These are phyloP conservation scores for Oryza brachyantha DNA, from an alignment of 176 grass and related monocot species.

Conservation along the genomic window DNA sequence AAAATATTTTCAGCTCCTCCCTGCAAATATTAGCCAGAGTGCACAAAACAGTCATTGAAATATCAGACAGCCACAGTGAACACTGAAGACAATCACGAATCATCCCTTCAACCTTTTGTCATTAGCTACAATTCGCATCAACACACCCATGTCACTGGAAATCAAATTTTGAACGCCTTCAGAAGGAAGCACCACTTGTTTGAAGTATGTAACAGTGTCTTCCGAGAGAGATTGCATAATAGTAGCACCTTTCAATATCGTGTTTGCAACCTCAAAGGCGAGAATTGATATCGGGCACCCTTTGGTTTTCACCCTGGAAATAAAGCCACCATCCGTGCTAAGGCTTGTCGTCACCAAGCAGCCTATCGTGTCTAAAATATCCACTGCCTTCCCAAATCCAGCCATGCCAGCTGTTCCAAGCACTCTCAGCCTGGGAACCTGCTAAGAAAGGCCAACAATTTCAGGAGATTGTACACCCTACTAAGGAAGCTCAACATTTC, in stretches of 20 bases:
- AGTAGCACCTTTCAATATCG: conserved; percentile 74
- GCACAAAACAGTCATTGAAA: not conserved
- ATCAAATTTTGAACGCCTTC: conserved; percentile 73
- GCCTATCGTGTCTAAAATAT: conserved; percentile 78
- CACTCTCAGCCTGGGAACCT: conserved; percentile 39
- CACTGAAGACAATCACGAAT: not conserved
- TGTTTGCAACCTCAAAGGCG: conserved; percentile 96
- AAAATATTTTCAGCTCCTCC: conserved; percentile 72
- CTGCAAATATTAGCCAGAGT: conserved; percentile 54
- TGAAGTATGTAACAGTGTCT: conserved; percentile 74
- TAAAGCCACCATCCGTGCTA: conserved; percentile 57
- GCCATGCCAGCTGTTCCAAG: conserved; percentile 62
- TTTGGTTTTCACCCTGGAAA: conserved; percentile 52
- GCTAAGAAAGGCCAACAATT: conserved; percentile 9
- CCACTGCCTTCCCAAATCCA: conserved; percentile 83
- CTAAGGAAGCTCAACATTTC: conserved; percentile 18
- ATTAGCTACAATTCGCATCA: conserved; percentile 58
- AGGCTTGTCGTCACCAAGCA: conserved; percentile 73
- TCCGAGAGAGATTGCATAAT: conserved; percentile 78
- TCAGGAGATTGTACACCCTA: conserved; percentile 5
- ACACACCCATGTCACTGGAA: conserved; percentile 55
- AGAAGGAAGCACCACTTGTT: conserved; percentile 73
- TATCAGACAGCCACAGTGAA: conserved; percentile 14
- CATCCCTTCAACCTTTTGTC: conserved; percentile 69
- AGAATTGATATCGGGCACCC: conserved; percentile 82